Percentiles rank a stretch among this genome's conserved stretches.
These are phyloP conservation scores for Arthrobotrys musiformis DNA, from an alignment of 2,329 filamentous ascomycete species.

Conservation along the genomic window DNA sequence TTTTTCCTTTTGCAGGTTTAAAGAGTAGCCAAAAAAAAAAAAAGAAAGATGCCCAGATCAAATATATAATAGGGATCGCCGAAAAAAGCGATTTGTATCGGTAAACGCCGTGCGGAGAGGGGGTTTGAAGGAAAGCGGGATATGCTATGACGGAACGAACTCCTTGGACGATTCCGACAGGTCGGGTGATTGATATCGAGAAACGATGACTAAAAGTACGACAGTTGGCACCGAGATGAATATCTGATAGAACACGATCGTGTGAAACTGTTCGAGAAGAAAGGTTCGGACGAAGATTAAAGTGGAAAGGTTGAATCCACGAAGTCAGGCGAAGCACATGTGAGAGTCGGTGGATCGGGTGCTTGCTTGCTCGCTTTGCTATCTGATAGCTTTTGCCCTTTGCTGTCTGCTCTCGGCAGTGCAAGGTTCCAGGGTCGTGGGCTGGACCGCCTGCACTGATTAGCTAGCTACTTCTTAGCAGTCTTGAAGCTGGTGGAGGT, in stretches of 20 bases:
- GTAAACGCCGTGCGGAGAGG: background rate
- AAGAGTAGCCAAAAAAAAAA: background rate
- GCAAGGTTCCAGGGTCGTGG: conserved; percentile 27
- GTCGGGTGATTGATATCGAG: conserved; percentile 25
- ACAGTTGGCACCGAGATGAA: background rate
- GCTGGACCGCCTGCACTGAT: too few relatives aligned
- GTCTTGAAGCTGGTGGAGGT: background rate
- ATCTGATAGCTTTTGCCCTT: background rate
- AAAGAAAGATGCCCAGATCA: background rate
- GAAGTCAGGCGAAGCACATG: conserved; percentile 36
- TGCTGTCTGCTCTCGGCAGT: conserved; percentile 23
- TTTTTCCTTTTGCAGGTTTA: background rate
- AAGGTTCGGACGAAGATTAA: background rate
- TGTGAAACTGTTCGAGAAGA: background rate
- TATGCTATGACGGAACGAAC: background rate
- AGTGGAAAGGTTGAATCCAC: conserved; percentile 1
- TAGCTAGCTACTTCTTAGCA: too few relatives aligned
- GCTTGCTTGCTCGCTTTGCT: background rate
- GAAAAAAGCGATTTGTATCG: conserved; percentile 23
- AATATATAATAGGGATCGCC: background rate
- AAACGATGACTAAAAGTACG: background rate
- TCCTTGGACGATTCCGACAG: background rate
- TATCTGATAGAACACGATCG: background rate
- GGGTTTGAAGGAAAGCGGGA: background rate
- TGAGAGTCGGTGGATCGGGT: conserved; percentile 31